A percentile compares a stretch with the other conserved stretches of the same genome.
These are phyloP conservation scores for Metschnikowia koreensis DNA, from an alignment of 805 yeast species.

Conservation along the genomic window DNA sequence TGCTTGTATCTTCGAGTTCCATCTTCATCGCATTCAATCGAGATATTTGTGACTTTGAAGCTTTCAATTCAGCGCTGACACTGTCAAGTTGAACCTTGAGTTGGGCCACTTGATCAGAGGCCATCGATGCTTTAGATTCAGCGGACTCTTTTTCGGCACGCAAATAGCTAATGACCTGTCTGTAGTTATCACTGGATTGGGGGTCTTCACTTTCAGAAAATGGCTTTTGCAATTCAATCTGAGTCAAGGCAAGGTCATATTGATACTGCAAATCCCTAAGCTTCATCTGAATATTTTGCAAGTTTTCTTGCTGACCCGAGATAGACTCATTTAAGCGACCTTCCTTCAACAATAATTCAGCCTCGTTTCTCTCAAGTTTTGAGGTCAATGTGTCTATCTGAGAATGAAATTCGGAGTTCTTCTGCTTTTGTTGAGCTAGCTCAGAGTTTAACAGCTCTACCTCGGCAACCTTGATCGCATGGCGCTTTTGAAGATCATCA, in stretches of 20 bases:
- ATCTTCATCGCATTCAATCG: conserved; percentile 22
- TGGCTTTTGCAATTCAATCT: conserved; percentile 49
- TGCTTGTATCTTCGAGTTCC: conserved; percentile 29
- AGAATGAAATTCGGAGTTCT: background rate
- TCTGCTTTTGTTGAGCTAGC: conserved; percentile 12
- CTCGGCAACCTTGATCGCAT: conserved; percentile 28
- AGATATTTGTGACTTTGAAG: conserved; percentile 47
- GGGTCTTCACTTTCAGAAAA: conserved; percentile 10
- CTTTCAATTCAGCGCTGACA: conserved; percentile 49
- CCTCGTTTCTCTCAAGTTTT: conserved; percentile 20
- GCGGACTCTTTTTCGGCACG: conserved; percentile 75
- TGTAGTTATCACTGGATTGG: conserved; percentile 24
- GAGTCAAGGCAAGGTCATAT: conserved; percentile 64
- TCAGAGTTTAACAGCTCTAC: conserved; percentile 13
- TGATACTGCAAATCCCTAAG: conserved; percentile 62
- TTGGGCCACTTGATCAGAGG: conserved; percentile 51
- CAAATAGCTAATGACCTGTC: conserved; percentile 57
- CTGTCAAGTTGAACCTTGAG: conserved; percentile 50
- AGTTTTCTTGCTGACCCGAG: conserved; percentile 26
- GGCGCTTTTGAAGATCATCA: conserved; percentile 49
- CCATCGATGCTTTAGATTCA: conserved; percentile 45
- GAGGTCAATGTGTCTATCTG: conserved; percentile 4
- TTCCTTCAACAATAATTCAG: conserved; percentile 46
- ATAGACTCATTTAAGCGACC: conserved; percentile 23
- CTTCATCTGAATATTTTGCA: conserved; percentile 44